Evolutionary conservation across 2,329 filamentous ascomycete genomes (phyloP), one percentile per base, ranked within the genome.

Genomic region (Alternaria consortialis): DNA sequence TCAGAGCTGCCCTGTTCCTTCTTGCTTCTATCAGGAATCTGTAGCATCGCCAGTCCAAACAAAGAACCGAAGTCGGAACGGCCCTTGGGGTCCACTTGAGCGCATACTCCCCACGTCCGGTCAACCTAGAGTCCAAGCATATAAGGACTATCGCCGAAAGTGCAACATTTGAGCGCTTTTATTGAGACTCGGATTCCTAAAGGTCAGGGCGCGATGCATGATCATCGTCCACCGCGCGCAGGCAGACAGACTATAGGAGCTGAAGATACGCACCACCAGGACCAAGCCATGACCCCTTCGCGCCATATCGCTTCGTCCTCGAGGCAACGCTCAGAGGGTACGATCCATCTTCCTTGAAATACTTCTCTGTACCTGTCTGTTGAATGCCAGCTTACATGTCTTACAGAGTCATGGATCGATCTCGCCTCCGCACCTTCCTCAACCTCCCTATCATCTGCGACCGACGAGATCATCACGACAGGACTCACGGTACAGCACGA

Each of bases 381-480:
- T 6, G 46, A 27, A 25, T 32, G 15, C 31, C 15, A 43, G 60
- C 70, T 75, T 43, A 74, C 59, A 52, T 36, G 20, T 46, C 52
- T n/a, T 47, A 5, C 83, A 94, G 95, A 98, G 82, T 97, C 95
- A 8, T 99, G 95, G 95, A 88, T 98, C 70, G 94, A 99, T 78
- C 89, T 99, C 62, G 88, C 91, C 47, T 97, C 94, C 4, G 92
- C 95, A 71, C 93, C 94, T 7, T 97, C 94, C 0, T 97, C 94
- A 2, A 97, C 94, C 2, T 97, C 94, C 13, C 84, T 97, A 12
- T 97, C 94, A 20, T 97, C 87, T 20, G 80, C 88, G 55, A 88
- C 90, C 74, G 93, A 97, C 67, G 94, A 97, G 74, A 94, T 97
- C 68, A 91, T 97, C 66, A 97, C 93, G 2, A 95, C 92, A 5